A percentile compares a stretch with the other conserved stretches of the same genome.
Conservation (phyloP, 257 asterid species). For the Solanum sitiens region DNA sequence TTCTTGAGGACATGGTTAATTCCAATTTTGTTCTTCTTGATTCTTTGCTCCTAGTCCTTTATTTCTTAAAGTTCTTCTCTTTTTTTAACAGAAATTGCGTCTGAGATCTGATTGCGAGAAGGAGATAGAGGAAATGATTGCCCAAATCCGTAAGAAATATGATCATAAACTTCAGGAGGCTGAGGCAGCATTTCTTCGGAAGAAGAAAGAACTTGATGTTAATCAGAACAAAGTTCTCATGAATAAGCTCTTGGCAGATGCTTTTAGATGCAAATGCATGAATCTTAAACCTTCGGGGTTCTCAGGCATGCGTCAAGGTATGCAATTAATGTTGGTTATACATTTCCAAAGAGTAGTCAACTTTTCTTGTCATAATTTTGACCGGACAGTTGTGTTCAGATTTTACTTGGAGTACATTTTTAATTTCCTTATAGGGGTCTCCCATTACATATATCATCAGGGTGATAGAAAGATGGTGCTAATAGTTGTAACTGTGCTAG, state of each 20-base stretch:
- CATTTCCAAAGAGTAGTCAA: background rate
- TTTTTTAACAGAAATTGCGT: constrained; percentile 29
- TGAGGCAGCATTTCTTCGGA: constrained; percentile 22
- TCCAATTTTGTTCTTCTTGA: background rate
- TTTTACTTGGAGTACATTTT: background rate
- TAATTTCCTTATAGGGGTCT: background rate
- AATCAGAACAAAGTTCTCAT: constrained; percentile 24
- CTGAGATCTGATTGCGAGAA: constrained; percentile 44
- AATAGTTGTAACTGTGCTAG: background rate
- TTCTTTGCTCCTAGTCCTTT: background rate
- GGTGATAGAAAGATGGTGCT: background rate
- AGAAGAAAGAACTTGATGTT: constrained; percentile 22
- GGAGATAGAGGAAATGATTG: constrained; percentile 41
- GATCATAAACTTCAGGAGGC: constrained; percentile 36
- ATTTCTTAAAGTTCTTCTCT: background rate
- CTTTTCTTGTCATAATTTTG: background rate
- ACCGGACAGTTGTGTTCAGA: background rate
- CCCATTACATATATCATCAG: background rate
- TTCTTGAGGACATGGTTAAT: constrained; percentile 35
- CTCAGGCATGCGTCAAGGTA: constrained; percentile 50
- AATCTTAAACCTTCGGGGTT: constrained; percentile 35
- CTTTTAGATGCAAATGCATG: constrained; percentile 30
- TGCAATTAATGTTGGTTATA: background rate
- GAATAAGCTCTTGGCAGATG: constrained; percentile 50
- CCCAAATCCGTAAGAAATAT: constrained; percentile 36